These are phyloP conservation scores for Cyberlindnera mrakii DNA, from an alignment of 805 yeast species.

Conservation along the genomic window DNA sequence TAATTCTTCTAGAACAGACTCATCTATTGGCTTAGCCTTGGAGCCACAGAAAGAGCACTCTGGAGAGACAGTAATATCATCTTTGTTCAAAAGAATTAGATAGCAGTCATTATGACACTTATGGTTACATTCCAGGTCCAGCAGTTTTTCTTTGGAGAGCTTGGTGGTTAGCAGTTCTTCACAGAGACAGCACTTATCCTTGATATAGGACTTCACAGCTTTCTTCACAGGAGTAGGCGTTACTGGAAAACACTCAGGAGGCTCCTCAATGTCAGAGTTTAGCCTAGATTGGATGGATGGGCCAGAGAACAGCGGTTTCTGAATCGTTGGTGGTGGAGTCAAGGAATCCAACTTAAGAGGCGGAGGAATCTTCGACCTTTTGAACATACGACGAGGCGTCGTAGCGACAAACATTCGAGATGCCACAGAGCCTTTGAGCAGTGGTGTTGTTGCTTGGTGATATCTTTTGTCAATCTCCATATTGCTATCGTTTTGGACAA, in stretches of 20 bases:
- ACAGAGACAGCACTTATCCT: conserved; percentile 37
- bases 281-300: background rate
- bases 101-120: conserved; percentile 40
- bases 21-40: conserved; percentile 23
- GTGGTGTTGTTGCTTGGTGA: conserved; percentile 2
- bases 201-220: conserved; percentile 13
- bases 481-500: background rate
- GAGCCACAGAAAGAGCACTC: conserved; percentile 24
- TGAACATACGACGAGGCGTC: conserved; percentile 14
- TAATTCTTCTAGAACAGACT: conserved; percentile 23
- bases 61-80: conserved; percentile 17
- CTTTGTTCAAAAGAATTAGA: conserved; percentile 23
- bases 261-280: no score
- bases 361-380: conserved; percentile 20
- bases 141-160: conserved; percentile 36
- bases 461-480: conserved; percentile 8
- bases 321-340: conserved; percentile 20
- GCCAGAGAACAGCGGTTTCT: background rate
- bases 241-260: no score
- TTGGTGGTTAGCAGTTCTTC: conserved; percentile 34
- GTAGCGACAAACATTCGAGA: conserved; percentile 3
- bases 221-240: conserved; percentile 1
- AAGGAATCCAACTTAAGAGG: conserved; percentile 15
- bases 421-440: conserved; percentile 2
- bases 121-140: conserved; percentile 39